Evolutionary conservation across 2,329 filamentous ascomycete genomes (phyloP).

Genomic region (Apiospora phragmitis): DNA sequence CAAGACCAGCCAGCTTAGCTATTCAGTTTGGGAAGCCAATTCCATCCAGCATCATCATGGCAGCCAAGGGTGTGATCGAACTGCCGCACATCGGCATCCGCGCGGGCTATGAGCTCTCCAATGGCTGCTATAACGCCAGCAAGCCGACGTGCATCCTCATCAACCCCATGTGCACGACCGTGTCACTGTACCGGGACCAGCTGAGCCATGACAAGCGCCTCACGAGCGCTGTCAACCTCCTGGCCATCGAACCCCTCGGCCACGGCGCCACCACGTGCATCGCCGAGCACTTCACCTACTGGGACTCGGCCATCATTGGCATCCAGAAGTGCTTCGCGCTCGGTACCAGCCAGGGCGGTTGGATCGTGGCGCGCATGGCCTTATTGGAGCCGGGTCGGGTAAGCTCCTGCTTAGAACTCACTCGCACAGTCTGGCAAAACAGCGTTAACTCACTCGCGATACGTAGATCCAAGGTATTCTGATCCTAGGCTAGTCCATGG

Average conservation of each 20-base stretch:
- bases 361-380: constrained; percentile 52
- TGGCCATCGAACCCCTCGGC: constrained; percentile 54
- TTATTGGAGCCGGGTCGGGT: constrained; percentile 50
- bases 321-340: constrained; percentile 49
- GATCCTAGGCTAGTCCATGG: constrained; percentile 52
- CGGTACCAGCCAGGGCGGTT: constrained; percentile 54
- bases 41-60: constrained; percentile 21
- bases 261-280: constrained; percentile 46
- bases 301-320: constrained; percentile 53
- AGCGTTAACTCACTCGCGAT: not conserved
- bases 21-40: not conserved
- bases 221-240: constrained; percentile 44
- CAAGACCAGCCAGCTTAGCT: not conserved
- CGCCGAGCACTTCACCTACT: constrained; percentile 54
- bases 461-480: constrained; percentile 47
- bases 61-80: constrained; percentile 41
- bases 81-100: constrained; percentile 50
- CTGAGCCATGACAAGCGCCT: constrained; percentile 41
- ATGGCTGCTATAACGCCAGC: constrained; percentile 43
- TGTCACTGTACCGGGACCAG: constrained; percentile 45
- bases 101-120: constrained; percentile 45
- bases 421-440: not conserved
- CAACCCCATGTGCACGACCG: constrained; percentile 53
- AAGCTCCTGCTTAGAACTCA: constrained; percentile 18
- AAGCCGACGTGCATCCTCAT: constrained; percentile 54